Evolutionary conservation across 2,329 filamentous ascomycete genomes (phyloP).

Genomic region (Arthrobotrys conoides): DNA sequence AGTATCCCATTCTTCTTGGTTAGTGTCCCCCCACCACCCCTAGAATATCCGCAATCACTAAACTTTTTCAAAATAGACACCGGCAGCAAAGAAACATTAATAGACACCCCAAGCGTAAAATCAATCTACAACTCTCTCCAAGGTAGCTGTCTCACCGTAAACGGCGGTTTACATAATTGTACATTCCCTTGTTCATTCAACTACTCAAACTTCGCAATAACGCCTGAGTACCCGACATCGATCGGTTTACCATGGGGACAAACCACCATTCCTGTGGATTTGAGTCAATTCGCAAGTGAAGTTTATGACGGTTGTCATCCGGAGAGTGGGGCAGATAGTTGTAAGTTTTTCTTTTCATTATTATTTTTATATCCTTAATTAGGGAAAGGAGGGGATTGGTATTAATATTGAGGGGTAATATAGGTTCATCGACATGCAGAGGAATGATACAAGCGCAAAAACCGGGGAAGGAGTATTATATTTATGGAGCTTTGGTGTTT

Average conservation of each 20-base stretch:
- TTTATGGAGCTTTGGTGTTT: conserved; percentile 47
- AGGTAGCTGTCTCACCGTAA: conserved; percentile 53
- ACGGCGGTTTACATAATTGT: conserved; percentile 48
- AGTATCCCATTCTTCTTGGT: conserved; percentile 44
- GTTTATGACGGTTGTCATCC: conserved; percentile 47
- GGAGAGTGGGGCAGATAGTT: conserved; percentile 6
- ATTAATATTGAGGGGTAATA: background rate
- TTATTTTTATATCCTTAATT: background rate
- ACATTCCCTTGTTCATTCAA: conserved; percentile 51
- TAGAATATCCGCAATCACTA: background rate
- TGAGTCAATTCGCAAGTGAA: conserved; percentile 42
- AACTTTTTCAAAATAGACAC: conserved; percentile 30
- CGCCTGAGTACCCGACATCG: conserved; percentile 37
- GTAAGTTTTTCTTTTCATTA: conserved; percentile 24
- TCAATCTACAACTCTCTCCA: conserved; percentile 48
- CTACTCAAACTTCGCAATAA: conserved; percentile 34
- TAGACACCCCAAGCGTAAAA: conserved; percentile 39
- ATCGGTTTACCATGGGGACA: conserved; percentile 42
- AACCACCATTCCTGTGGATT: conserved; percentile 39
- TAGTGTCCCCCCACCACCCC: background rate
- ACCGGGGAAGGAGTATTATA: conserved; percentile 30
- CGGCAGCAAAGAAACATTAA: conserved; percentile 42
- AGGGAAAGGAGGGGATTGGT: background rate
- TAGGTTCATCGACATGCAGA: conserved; percentile 51
- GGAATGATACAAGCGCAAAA: conserved; percentile 47